A percentile compares a stretch with the other conserved stretches of the same genome.
These are phyloP conservation scores for Cercospora janseana DNA, from an alignment of 2,329 filamentous ascomycete species.

Conservation along the genomic window DNA sequence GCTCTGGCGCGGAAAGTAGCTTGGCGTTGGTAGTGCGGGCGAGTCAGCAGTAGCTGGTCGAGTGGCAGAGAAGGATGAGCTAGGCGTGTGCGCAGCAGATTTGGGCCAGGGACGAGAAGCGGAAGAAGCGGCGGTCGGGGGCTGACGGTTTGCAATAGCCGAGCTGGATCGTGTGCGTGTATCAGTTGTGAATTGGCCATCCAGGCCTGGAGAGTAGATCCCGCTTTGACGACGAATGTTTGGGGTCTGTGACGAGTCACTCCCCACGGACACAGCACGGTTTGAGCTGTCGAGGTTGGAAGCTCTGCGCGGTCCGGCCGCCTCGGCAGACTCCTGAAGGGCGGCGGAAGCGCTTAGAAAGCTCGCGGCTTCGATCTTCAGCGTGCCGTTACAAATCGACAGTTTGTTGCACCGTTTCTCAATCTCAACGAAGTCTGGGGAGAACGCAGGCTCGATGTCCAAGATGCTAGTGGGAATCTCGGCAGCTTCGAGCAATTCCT, in stretches of 20 bases:
- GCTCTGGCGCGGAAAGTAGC: slow-evolving; percentile 30
- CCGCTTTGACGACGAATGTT: slow-evolving; percentile 58
- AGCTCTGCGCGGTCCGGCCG: slow-evolving; percentile 39
- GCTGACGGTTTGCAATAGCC: slow-evolving; percentile 49
- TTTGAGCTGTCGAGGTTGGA: slow-evolving; percentile 41
- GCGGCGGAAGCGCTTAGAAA: slow-evolving; percentile 53
- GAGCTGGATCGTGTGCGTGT: slow-evolving; percentile 57
- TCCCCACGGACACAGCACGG: slow-evolving; percentile 41
- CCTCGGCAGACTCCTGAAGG: slow-evolving; percentile 36
- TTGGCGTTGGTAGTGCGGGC: slow-evolving; percentile 20
- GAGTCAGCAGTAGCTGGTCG: slow-evolving; percentile 39
- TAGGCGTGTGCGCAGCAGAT: slow-evolving; percentile 48
- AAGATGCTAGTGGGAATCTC: slow-evolving; percentile 63
- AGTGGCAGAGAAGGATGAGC: slow-evolving; percentile 41
- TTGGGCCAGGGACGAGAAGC: slow-evolving; percentile 35
- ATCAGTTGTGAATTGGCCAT: slow-evolving; percentile 15
- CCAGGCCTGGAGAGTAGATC: slow-evolving; percentile 53
- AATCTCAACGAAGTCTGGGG: slow-evolving; percentile 72
- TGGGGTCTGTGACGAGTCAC: slow-evolving; percentile 36
- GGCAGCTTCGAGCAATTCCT: slow-evolving; percentile 66
- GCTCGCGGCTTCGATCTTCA: slow-evolving; percentile 60
- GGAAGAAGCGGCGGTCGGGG: slow-evolving; percentile 40
- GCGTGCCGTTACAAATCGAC: slow-evolving; percentile 71
- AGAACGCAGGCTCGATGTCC: slow-evolving; percentile 75
- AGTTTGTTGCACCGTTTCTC: slow-evolving; percentile 70